These are phyloP conservation scores for Aspergillus sp. DNA, from an alignment of 2,329 filamentous ascomycete genomes.

Conservation along the genomic window DNA sequence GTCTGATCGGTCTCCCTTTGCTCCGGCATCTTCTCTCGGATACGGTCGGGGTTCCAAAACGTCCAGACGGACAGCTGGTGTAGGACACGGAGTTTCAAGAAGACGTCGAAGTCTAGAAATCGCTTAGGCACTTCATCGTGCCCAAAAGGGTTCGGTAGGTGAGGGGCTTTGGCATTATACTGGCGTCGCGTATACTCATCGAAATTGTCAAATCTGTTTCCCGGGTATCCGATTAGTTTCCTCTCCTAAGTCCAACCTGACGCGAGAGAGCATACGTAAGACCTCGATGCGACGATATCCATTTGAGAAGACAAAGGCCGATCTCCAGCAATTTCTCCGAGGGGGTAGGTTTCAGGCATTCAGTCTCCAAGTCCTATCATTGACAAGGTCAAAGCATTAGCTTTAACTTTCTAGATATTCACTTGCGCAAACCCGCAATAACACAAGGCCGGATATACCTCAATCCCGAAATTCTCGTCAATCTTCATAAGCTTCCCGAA, in stretches of 20 bases:
- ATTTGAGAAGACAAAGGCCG: slow-evolving; percentile 81
- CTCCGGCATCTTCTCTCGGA: slow-evolving; percentile 80
- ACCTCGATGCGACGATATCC: slow-evolving; percentile 86
- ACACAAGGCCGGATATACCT: slow-evolving; percentile 51
- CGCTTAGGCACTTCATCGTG: slow-evolving; percentile 62
- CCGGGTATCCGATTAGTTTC: slow-evolving; percentile 5
- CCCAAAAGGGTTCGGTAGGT: slow-evolving; percentile 74
- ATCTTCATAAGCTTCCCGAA: slow-evolving; percentile 89
- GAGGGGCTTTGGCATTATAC: slow-evolving; percentile 71
- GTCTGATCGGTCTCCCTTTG: slow-evolving; percentile 74
- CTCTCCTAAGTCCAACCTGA: slow-evolving; percentile 4
- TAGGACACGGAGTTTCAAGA: slow-evolving; percentile 69
- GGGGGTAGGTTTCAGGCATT: slow-evolving; percentile 69
- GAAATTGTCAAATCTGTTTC: slow-evolving; percentile 68
- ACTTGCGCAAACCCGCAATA: not conserved
- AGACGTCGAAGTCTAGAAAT: slow-evolving; percentile 76
- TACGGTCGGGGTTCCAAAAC: slow-evolving; percentile 76
- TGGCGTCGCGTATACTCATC: slow-evolving; percentile 90
- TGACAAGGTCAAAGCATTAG: slow-evolving; percentile 2
- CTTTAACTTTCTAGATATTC: not conserved
- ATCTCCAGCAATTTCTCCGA: slow-evolving; percentile 73
- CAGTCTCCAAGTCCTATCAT: slow-evolving; percentile 72
- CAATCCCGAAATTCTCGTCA: slow-evolving; percentile 78
- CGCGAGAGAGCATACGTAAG: slow-evolving; percentile 62
- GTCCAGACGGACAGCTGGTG: slow-evolving; percentile 88